Evolutionary conservation across 2,329 filamentous ascomycete species (phyloP).

Genomic region (Xylariaceae sp.): DNA sequence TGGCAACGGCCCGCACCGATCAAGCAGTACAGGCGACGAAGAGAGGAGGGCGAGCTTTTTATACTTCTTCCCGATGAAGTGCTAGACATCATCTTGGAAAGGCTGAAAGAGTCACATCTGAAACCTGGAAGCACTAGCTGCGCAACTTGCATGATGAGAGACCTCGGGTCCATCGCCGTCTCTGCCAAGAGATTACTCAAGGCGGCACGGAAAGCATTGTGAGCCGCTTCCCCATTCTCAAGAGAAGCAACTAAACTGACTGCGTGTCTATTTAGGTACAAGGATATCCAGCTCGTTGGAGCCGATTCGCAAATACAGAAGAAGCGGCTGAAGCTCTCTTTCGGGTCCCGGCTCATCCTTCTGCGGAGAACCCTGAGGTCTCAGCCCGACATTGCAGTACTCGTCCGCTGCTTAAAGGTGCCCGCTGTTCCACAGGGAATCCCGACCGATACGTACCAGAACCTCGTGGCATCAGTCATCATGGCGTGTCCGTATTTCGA

Average conservation of each 20-base stretch:
- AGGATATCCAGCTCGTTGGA: conserved; percentile 58
- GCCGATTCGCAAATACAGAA: conserved; percentile 53
- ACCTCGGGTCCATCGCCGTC: conserved; percentile 51
- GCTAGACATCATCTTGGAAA: conserved; percentile 53
- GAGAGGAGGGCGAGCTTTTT: conserved; percentile 51
- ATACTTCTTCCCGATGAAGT: conserved; percentile 58
- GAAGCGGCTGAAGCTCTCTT: conserved; percentile 55
- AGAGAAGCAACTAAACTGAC: conserved; percentile 1
- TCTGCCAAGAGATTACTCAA: conserved; percentile 52
- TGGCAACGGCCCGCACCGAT: conserved; percentile 36
- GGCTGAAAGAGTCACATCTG: conserved; percentile 53
- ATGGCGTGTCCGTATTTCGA: conserved; percentile 67
- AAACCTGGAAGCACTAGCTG: conserved; percentile 49
- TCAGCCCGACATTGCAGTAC: conserved; percentile 50
- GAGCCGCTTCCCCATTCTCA: conserved; percentile 26
- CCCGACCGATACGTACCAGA: conserved; percentile 51
- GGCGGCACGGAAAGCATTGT: conserved; percentile 51
- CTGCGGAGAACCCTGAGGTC: conserved; percentile 57
- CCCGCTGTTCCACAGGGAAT: conserved; percentile 44
- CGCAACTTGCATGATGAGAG: conserved; percentile 64
- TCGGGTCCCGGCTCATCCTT: conserved; percentile 53
- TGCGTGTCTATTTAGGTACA: conserved; percentile 42
- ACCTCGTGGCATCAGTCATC: conserved; percentile 57
- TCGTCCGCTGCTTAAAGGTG: conserved; percentile 58
- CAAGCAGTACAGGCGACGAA: conserved; percentile 34